Evolutionary conservation across 257 asterid genomes (phyloP).

Genomic region (Linderniella brevidens): DNA sequence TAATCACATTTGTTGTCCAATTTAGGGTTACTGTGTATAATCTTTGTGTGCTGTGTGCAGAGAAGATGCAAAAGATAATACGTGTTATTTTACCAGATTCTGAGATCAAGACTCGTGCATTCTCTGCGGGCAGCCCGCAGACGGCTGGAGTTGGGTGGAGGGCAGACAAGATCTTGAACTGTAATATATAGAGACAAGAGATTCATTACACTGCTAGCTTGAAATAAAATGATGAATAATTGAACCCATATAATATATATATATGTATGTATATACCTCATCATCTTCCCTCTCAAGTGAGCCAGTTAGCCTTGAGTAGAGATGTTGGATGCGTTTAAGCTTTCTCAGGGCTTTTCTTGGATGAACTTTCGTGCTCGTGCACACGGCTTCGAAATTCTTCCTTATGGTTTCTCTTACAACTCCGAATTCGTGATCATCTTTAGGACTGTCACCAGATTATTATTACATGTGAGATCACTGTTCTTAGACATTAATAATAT

Average conservation of each 20-base stretch:
- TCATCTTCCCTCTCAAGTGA: too few relatives aligned
- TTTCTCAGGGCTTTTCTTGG: too few relatives aligned
- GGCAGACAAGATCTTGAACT: slow-evolving; percentile 34
- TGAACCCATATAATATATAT: not conserved
- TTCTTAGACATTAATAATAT: not conserved
- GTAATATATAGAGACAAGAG: too few relatives aligned
- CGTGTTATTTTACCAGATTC: slow-evolving; percentile 27
- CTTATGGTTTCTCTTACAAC: slow-evolving; percentile 75
- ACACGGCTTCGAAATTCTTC: slow-evolving; percentile 44
- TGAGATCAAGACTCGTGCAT: slow-evolving; percentile 29
- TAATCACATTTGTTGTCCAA: not conserved
- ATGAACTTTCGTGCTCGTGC: too few relatives aligned
- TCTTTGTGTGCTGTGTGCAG: not conserved
- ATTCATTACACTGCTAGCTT: not conserved
- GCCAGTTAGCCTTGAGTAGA: too few relatives aligned
- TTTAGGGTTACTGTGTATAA: not conserved
- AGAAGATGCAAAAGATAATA: not conserved
- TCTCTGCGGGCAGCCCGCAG: slow-evolving; percentile 42
- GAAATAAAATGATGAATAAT: not conserved
- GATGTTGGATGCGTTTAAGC: too few relatives aligned
- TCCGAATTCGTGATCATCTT: slow-evolving; percentile 78
- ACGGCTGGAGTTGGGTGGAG: slow-evolving; percentile 65
- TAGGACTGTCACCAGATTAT: slow-evolving; percentile 23
- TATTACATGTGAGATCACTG: slow-evolving; percentile 4
- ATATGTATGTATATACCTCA: not conserved